These are phyloP conservation scores for Neurospora hispaniola DNA, from an alignment of 495 filamentous ascomycete species.

Conservation along the genomic window DNA sequence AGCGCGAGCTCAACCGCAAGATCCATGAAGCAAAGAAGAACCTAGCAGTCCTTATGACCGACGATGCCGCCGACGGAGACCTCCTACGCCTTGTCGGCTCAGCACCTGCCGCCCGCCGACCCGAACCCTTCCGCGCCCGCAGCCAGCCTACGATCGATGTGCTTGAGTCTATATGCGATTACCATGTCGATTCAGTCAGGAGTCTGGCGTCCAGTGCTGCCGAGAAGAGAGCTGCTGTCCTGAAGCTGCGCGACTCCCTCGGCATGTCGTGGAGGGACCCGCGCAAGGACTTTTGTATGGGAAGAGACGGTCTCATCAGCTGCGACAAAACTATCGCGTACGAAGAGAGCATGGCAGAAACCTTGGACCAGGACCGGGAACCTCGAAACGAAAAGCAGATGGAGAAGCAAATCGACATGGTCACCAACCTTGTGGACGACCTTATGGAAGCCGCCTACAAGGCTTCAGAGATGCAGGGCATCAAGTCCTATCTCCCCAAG, in stretches of 20 bases:
- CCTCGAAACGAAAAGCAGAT: slow-evolving; percentile 7
- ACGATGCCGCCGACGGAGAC: slow-evolving; percentile 11
- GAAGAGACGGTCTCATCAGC: not conserved
- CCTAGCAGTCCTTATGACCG: slow-evolving; percentile 6
- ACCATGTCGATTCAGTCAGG: not conserved
- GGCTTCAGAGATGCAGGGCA: slow-evolving; percentile 5
- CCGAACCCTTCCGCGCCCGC: not conserved
- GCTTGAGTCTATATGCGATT: slow-evolving; percentile 4
- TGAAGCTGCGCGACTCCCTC: not conserved
- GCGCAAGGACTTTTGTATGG: not conserved
- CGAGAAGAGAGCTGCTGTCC: not conserved
- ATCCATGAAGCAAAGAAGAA: slow-evolving; percentile 35
- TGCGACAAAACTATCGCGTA: slow-evolving; percentile 5
- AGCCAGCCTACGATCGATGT: not conserved
- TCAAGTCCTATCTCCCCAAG: not conserved
- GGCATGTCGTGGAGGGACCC: slow-evolving; percentile 1
- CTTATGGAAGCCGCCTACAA: slow-evolving; percentile 15
- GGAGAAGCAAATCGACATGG: slow-evolving; percentile 3
- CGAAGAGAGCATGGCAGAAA: slow-evolving; percentile 2
- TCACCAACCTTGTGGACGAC: slow-evolving; percentile 15
- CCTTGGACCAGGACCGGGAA: slow-evolving; percentile 1
- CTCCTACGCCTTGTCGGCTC: slow-evolving; percentile 6
- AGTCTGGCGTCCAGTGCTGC: not conserved
- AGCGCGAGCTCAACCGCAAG: slow-evolving; percentile 49
- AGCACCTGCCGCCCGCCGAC: not conserved